Conservation (phyloP, 192 early-diverging fungal genomes). For the Podochytrium sp. region DNA sequence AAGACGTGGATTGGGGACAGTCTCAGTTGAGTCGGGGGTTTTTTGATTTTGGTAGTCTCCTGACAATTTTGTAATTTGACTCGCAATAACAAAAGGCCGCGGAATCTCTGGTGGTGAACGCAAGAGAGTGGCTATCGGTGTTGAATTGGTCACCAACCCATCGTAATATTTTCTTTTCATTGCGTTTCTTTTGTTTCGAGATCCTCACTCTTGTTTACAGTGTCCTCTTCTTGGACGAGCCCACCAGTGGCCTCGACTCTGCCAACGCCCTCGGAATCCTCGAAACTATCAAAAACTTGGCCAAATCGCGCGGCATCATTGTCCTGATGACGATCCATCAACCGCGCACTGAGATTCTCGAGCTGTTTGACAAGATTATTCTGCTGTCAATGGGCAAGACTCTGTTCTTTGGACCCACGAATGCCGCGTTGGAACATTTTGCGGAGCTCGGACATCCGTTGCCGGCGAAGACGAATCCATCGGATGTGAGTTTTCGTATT, state of each 20-base stretch:
- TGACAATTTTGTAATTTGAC: conserved; percentile 9
- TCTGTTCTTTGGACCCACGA: conserved; percentile 46
- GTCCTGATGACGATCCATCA: conserved; percentile 85
- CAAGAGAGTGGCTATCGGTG: conserved; percentile 52
- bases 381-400: conserved; percentile 66
- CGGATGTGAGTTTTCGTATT: conserved; percentile 28
- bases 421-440: conserved; percentile 45
- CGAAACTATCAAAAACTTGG: conserved; percentile 61
- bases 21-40: conserved; percentile 37
- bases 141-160: conserved; percentile 43
- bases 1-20: conserved; percentile 54
- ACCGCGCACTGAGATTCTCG: conserved; percentile 70
- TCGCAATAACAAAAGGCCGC: conserved; percentile 44
- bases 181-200: not conserved
- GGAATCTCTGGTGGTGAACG: conserved; percentile 54
- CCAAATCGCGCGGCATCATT: conserved; percentile 55
- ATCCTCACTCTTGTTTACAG: conserved; percentile 38
- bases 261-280: conserved; percentile 64
- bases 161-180: conserved; percentile 18
- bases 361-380: conserved; percentile 78
- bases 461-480: conserved; percentile 51
- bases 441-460: conserved; percentile 38
- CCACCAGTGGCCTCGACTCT: conserved; percentile 64
- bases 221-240: conserved; percentile 39
- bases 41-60: not conserved